These are phyloP conservation scores for Paramecium sexaurelia DNA, from an alignment of 73 alveolate species.

Conservation along the genomic window DNA sequence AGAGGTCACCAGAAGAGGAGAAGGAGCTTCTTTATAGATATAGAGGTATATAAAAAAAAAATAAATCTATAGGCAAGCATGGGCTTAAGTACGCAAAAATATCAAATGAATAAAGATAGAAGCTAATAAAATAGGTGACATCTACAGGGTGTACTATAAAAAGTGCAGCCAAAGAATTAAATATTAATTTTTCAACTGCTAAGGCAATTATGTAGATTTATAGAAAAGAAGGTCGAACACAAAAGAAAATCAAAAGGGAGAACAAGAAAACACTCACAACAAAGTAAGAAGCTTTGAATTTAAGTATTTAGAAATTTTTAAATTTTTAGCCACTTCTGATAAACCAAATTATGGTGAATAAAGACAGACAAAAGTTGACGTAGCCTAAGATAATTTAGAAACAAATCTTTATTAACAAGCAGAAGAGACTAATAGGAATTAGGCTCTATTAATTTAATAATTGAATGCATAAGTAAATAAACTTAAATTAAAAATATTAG, in stretches of 20 bases:
- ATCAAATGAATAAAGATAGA: conserved; percentile 2
- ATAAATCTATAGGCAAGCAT: background rate
- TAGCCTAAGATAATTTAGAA: background rate
- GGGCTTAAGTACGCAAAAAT: conserved; percentile 23
- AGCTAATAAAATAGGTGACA: background rate
- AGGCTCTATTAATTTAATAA: background rate
- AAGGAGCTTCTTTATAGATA: background rate
- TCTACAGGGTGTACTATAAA: conserved; percentile 50
- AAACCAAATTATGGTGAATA: background rate
- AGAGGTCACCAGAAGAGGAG: background rate
- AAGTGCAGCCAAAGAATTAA: conserved; percentile 44
- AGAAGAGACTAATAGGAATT: conserved; percentile 3
- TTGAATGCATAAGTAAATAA: background rate
- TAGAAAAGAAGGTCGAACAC: conserved; percentile 20
- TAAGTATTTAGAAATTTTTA: background rate
- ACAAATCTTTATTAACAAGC: conserved; percentile 25
- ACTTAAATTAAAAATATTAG: background rate
- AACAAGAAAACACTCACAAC: background rate
- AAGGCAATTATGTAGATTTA: conserved; percentile 51
- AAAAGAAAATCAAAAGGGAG: background rate
- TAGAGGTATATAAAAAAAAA: background rate
- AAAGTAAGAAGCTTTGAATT: background rate
- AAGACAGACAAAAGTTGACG: background rate
- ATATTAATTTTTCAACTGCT: conserved; percentile 49
- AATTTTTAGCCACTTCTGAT: background rate